Evolutionary conservation across 2,329 filamentous ascomycete genomes (phyloP).

Genomic region (Colletotrichum tamarilloi): DNA sequence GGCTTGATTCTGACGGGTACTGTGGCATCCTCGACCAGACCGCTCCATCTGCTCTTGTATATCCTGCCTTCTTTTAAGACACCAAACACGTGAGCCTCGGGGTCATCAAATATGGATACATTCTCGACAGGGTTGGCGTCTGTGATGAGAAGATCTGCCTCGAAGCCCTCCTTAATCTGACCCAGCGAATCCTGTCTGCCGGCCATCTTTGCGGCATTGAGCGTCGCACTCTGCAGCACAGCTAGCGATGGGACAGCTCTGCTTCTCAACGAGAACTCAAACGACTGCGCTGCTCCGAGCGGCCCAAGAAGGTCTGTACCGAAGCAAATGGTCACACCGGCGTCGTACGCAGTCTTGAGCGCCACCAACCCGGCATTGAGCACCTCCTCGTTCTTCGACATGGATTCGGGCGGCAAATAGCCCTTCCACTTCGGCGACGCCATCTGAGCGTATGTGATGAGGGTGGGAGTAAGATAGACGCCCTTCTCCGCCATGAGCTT

Average conservation of each 20-base stretch:
- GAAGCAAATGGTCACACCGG: slow-evolving; percentile 66
- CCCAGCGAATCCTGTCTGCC: slow-evolving; percentile 58
- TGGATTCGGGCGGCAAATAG: slow-evolving; percentile 57
- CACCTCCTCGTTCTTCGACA: slow-evolving; percentile 62
- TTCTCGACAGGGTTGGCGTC: slow-evolving; percentile 65
- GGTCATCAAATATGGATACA: slow-evolving; percentile 60
- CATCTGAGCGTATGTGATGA: slow-evolving; percentile 64
- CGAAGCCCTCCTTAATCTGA: slow-evolving; percentile 60
- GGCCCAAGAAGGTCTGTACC: slow-evolving; percentile 55
- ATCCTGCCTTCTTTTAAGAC: slow-evolving; percentile 67
- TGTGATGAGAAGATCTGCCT: slow-evolving; percentile 65
- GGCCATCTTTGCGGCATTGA: slow-evolving; percentile 63
- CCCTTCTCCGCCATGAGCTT: slow-evolving; percentile 60
- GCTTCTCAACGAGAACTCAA: slow-evolving; percentile 46
- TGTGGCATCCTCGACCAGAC: slow-evolving; percentile 34
- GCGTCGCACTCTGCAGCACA: slow-evolving; percentile 46
- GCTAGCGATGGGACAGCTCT: slow-evolving; percentile 38
- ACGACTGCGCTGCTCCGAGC: slow-evolving; percentile 44
- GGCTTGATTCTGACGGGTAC: slow-evolving; percentile 28
- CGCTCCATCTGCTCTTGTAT: slow-evolving; percentile 39
- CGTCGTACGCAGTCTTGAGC: slow-evolving; percentile 60
- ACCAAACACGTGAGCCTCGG: slow-evolving; percentile 56
- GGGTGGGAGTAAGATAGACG: slow-evolving; percentile 64
- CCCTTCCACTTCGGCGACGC: slow-evolving; percentile 53
- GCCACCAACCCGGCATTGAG: slow-evolving; percentile 57